Base-by-base conservation (phyloP, 805 yeast species). In the Metschnikowia sp. region DNA sequence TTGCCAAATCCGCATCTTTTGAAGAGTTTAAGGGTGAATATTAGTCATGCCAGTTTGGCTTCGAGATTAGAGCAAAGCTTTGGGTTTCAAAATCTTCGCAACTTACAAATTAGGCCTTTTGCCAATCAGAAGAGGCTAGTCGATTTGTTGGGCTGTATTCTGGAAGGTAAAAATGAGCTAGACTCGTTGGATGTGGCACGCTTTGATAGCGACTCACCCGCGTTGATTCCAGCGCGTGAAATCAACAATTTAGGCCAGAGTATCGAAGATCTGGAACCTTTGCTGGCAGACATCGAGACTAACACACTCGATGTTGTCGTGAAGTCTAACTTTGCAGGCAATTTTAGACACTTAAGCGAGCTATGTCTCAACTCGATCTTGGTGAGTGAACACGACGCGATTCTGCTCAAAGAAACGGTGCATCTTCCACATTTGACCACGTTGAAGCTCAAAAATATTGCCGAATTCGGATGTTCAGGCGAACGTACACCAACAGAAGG, bases 41-140 rank as follows among this genome's bases (percentile, higher is more conserved):
- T 72, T 12, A 68, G 65, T 45, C 61, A 65, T 38, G 51, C 55
- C 49, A 53, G 56, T 39, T 55, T 19, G 10, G 9, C 11, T 4
- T 10, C 18, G 11, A 28, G 71, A 65, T 48, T 58, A 61, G n/a
- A 65, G 62, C 44, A 26, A 3, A 28, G 10, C 28, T 12, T 31
- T 34, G 37, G 15, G 10, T 44, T 44, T 8, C 8, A 12, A 22
- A 33, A 18, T 42, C 50, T 75, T 15, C 52, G 47, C 22, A 53
- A 55, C 10, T 59, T 75, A 12, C 68, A 69, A 22, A 51, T 75
- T 13, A 62, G 64, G 22, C 75, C 77, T 2, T 70, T 70, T 43
- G 43, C 54, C 8, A 62, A 60, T 45, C 58, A 68, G 3, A 43
- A 19, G 4, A 63, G 60, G 34, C 55, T 74, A 12, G 46, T 40